phyloP scores from a whole-genome alignment of 352 stramenopile species.

The Globisporangium camurandrum region DNA sequence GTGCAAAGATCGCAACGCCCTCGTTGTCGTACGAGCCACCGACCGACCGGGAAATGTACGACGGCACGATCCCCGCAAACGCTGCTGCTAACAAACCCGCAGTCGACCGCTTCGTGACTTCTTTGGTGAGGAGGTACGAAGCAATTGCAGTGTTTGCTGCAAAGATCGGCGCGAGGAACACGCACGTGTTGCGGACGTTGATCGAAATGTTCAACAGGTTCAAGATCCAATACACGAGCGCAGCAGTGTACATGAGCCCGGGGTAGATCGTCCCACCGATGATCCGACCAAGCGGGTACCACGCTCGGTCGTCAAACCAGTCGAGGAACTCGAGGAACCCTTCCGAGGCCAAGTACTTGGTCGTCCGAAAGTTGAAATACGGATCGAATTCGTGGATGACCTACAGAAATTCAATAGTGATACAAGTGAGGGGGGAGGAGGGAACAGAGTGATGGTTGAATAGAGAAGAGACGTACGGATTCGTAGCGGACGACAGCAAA shows the following conservation, averaged over 20 bases:
- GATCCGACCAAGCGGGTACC: constrained; percentile 90
- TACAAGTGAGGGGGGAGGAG: background rate
- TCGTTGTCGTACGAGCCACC: constrained; percentile 99
- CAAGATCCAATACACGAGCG: constrained; percentile 84
- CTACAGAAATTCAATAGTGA: constrained; percentile 8
- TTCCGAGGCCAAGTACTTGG: constrained; percentile 92
- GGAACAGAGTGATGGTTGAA: background rate
- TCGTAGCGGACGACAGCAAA: constrained; percentile 92
- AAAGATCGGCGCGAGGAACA: constrained; percentile 89
- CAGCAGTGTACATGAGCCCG: constrained; percentile 88
- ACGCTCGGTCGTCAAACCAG: constrained; percentile 97
- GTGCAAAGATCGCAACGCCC: constrained; percentile 95
- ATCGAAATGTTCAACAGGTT: constrained; percentile 90
- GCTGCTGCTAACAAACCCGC: constrained; percentile 85
- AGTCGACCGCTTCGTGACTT: constrained; percentile 85
- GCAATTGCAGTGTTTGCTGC: constrained; percentile 84
- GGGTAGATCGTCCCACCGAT: constrained; percentile 93
- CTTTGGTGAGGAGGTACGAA: constrained; percentile 87
- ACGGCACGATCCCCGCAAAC: constrained; percentile 96
- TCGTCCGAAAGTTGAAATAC: constrained; percentile 99
- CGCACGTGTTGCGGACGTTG: constrained; percentile 89
- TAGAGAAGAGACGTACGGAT: constrained; percentile 35
- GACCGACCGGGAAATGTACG: constrained; percentile 95
- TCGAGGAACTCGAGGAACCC: constrained; percentile 96
- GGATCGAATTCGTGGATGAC: constrained; percentile 91